These are phyloP conservation scores for Phytophthora cactorum DNA, from an alignment of 352 stramenopile species.

Conservation along the genomic window DNA sequence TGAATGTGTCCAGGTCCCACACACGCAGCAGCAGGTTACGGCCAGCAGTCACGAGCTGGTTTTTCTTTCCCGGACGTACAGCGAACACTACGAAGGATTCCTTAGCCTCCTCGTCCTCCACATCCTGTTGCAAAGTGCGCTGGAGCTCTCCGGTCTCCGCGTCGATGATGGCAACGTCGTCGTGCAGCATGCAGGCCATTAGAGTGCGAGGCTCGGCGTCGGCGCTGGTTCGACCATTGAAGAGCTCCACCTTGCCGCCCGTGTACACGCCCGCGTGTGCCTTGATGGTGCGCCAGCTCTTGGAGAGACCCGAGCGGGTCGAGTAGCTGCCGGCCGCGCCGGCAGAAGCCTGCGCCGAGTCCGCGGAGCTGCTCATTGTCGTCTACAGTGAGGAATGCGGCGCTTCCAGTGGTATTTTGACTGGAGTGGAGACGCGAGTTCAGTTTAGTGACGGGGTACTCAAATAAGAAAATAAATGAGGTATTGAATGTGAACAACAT, in stretches of 20 bases:
- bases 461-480: neutral
- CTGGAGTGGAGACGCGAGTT: constrained; percentile 30
- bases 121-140: constrained; percentile 77
- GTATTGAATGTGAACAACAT: neutral
- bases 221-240: constrained; percentile 33
- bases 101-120: constrained; percentile 79
- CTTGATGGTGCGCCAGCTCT: constrained; percentile 82
- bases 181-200: constrained; percentile 83
- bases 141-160: constrained; percentile 71
- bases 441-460: neutral
- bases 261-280: constrained; percentile 84
- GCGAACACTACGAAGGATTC: constrained; percentile 88
- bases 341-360: constrained; percentile 8
- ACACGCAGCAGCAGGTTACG: constrained; percentile 86
- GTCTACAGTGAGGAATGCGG: neutral
- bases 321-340: constrained; percentile 56
- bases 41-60: constrained; percentile 86
- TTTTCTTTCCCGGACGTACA: constrained; percentile 65
- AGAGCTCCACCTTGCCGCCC: constrained; percentile 80
- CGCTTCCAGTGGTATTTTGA: constrained; percentile 40
- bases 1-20: constrained; percentile 86
- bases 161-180: constrained; percentile 84
- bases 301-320: constrained; percentile 69
- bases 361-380: constrained; percentile 25
- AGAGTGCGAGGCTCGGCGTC: constrained; percentile 34